Conservation (phyloP, 164 flowering plant species). For the Vitis amurensis region DNA sequence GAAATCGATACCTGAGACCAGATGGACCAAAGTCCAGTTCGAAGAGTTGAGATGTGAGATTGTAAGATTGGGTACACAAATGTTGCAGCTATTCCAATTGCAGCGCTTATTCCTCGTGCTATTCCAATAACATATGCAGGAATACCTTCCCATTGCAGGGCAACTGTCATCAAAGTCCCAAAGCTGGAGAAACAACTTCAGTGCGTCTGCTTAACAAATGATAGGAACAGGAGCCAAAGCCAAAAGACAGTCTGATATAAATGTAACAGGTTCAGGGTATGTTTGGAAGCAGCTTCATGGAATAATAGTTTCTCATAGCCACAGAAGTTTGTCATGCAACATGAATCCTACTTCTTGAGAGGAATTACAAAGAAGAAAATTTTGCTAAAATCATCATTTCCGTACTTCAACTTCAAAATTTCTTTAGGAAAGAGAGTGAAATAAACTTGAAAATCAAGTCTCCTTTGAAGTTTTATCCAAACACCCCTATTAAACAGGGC, state of each 20-base stretch:
- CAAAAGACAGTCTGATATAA: background rate
- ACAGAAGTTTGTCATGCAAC: no score
- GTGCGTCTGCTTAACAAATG: background rate
- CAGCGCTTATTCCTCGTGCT: constrained; percentile 81
- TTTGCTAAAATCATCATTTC: no score
- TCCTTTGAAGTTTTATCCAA: background rate
- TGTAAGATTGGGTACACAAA: constrained; percentile 68
- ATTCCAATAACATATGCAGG: constrained; percentile 77
- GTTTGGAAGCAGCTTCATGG: background rate
- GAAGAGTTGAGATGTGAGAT: constrained; percentile 57
- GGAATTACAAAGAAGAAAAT: no score
- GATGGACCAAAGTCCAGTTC: constrained; percentile 92
- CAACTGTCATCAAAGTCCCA: constrained; percentile 89
- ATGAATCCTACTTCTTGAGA: no score
- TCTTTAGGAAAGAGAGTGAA: no score
- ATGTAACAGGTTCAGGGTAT: background rate
- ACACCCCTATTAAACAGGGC: background rate
- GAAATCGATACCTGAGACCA: constrained; percentile 81
- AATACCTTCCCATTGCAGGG: constrained; percentile 79
- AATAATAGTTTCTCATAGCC: background rate
- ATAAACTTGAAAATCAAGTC: background rate
- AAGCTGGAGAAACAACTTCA: constrained; percentile 49
- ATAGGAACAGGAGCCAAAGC: background rate
- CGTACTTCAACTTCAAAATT: no score
- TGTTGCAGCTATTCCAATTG: constrained; percentile 75